Evolutionary conservation across 2,329 filamentous ascomycete genomes (phyloP), one percentile per base, ranked within the genome.

Genomic region (Blastomyces emzantsi): DNA sequence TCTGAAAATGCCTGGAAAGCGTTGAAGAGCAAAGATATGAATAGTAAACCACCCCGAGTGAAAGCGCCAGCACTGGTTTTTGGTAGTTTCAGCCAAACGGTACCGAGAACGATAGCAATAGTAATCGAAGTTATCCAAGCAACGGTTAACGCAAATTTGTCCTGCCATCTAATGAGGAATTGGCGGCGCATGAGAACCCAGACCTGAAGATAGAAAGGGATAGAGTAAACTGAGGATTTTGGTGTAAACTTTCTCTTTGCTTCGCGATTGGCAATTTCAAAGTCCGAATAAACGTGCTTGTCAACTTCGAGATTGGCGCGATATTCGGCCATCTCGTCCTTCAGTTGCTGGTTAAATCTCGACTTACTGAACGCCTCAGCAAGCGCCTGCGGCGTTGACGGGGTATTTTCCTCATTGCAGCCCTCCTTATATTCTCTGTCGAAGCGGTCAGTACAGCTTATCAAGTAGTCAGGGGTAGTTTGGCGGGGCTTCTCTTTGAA

Each of bases 1-100:
- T 95, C 90, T 47, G 93, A 82, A 63, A 89, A 88, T 73, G 86
- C 89, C 66, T 87, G 83, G 71, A 95, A 93, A 58, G 90, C 90
- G 74, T 93, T 95, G 79, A 94, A 87, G 65, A 96, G 80, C 70
- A 92, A 86, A 68, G 90, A 89, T 72, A 95, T 93, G 83, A 96
- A 96, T 60, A 96, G 79, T 30, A 96, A 81, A 58, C 89, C 87
- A 67, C 89, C 90, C 65, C 90, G 86, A 69, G 85, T 83, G 78
- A 87, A 95, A 80, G 96, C 94, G 70, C 87, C 90, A 19, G 75
- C 72, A 0, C 90, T 88, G 17, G 79, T 82, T 0, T 80, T 71
- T 36, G 83, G 74, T 47, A 95, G 77, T 73, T 95, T 88, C 80
- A 84, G 95, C 77, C 94, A 96, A 69, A 96, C 87, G 67, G 87